Evolutionary conservation across 345 rosid species (phyloP).

Genomic region (Eucalyptus virginea): DNA sequence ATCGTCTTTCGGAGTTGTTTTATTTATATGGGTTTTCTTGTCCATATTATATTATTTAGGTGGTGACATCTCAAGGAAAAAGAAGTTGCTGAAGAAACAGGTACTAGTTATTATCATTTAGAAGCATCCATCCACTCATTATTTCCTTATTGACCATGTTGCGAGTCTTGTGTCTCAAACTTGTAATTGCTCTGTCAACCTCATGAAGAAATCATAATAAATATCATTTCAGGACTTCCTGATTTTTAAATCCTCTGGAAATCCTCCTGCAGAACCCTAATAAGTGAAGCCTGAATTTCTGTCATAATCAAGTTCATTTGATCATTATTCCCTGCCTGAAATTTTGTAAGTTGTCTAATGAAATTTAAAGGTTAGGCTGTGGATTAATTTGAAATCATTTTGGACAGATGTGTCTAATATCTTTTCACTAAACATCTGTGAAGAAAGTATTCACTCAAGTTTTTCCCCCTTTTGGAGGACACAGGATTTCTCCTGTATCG

Average conservation of each 20-base stretch:
- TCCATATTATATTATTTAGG: constrained; percentile 25
- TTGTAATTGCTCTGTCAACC: not conserved
- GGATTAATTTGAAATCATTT: not conserved
- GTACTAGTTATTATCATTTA: constrained; percentile 6
- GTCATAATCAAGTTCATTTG: not conserved
- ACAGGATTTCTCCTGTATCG: not conserved
- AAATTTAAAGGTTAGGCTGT: not conserved
- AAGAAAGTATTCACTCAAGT: not conserved
- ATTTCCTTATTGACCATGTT: not conserved
- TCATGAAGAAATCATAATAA: not conserved
- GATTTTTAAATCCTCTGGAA: not conserved
- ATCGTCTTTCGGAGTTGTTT: not conserved
- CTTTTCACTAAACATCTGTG: not conserved
- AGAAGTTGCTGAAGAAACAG: constrained; percentile 96
- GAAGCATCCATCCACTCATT: not conserved
- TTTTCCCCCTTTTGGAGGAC: not conserved
- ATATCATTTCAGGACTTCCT: not conserved
- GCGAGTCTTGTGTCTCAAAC: not conserved
- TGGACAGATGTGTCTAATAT: not conserved
- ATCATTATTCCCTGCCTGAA: not conserved
- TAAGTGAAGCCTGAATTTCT: not conserved
- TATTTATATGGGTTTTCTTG: not conserved
- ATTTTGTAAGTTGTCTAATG: not conserved
- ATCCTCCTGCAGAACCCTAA: not conserved
- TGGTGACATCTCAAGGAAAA: constrained; percentile 92